Percentiles rank a stretch among this genome's conserved stretches.
These are phyloP conservation scores for Talaromyces sp. DNA, from an alignment of 2,329 filamentous ascomycete species.

Conservation along the genomic window DNA sequence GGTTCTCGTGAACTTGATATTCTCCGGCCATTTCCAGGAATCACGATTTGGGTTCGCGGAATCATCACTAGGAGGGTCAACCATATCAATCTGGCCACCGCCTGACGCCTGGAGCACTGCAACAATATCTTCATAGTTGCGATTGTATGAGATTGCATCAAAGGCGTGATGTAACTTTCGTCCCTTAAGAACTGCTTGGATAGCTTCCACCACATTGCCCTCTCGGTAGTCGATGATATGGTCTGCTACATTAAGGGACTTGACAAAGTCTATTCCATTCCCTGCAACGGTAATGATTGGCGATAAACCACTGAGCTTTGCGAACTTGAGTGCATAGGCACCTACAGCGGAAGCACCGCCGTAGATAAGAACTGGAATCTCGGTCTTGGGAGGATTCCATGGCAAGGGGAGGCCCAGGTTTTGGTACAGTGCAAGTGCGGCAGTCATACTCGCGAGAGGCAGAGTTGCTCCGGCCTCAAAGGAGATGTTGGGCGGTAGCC, in stretches of 20 bases:
- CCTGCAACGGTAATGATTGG: constrained; percentile 59
- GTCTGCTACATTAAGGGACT: constrained; percentile 51
- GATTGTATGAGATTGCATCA: constrained; percentile 55
- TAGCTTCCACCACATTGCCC: constrained; percentile 46
- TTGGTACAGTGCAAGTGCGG: constrained; percentile 48
- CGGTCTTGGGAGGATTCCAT: constrained; percentile 38
- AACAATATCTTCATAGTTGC: constrained; percentile 43
- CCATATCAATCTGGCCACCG: background rate
- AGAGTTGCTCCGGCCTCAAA: constrained; percentile 56
- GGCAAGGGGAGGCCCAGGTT: constrained; percentile 46
- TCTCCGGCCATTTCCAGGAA: background rate
- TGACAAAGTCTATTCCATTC: constrained; percentile 46
- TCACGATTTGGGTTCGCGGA: background rate
- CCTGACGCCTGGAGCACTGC: constrained; percentile 33
- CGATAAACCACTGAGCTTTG: constrained; percentile 52
- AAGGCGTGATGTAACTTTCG: constrained; percentile 45
- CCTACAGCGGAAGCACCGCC: constrained; percentile 53
- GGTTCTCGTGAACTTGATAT: background rate
- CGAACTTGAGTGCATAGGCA: constrained; percentile 54
- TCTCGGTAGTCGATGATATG: constrained; percentile 56
- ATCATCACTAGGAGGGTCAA: background rate
- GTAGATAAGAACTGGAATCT: constrained; percentile 44
- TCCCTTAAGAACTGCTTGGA: constrained; percentile 37
- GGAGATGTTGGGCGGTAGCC: constrained; percentile 44
- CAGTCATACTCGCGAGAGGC: constrained; percentile 52